Evolutionary conservation across 371 early-diverging fungal species (phyloP), one percentile per base, ranked within the genome.

Genomic region (Actinomucor elegans): DNA sequence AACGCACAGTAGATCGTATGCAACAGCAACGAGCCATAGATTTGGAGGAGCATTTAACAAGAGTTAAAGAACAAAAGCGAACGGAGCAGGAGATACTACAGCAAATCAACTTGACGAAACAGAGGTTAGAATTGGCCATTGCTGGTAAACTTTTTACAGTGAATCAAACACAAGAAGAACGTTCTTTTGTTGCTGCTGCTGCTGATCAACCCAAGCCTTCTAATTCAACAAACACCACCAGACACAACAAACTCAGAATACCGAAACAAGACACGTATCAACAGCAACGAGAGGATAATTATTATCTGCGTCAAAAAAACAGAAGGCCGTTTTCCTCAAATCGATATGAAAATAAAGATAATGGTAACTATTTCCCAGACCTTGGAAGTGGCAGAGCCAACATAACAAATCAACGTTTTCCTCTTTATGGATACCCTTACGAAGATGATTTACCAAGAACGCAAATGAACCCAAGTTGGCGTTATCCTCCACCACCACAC

Each of bases 11-110:
- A 2, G 55, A 59, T 27, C 48, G 40, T 10, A 48, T 59, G 37
- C 48, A 59, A 24, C 54, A 59, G 21, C 36, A 59, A 21, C 55
- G 55, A 31, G 17, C 37, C 10, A 26, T 29, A 3, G 60, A 59
- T 10, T 23, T 38, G 4, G 37, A 59, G 32, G 60, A 59, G 2
- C 48, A 53, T 29, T 28, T 54, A 23, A 36, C 33, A 23, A 40
- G 60, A 45, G 43, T 54, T 8, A 38, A 48, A 11, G 55, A 59
- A 26, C 60, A 59, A 37, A 59, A 54, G 23, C 29, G 23, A 26
- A n/a, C 36, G 20, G 60, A 59, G 32, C 42, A 32, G 9, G 60
- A 53, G 10, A 54, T 59, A 3, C 17, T 53, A 26, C 37, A 54
- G 24, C 60, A 59, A 15, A 59, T 59, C 31, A 48, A 48, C 8